Evolutionary conservation across 2,329 filamentous ascomycete genomes (phyloP), one percentile per base, ranked within the genome.

Genomic region (Sclerotinia sclerotiorum): DNA sequence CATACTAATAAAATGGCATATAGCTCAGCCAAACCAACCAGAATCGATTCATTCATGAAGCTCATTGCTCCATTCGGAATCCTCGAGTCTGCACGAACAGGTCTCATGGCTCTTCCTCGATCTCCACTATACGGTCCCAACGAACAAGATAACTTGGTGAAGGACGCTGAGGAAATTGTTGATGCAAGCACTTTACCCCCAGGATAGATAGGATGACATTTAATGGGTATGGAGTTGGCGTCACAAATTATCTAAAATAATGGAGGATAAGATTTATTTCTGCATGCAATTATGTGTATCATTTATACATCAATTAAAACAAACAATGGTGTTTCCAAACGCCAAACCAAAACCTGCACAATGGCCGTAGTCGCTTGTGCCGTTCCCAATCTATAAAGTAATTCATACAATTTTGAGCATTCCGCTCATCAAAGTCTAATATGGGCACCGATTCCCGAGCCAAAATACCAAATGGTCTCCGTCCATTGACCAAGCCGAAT

Each of bases 21-120:
- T 57, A 76, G 73, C 51, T 97, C 93, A 66, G 95, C 95, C 70
- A 99, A 99, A 82, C 94, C 93, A 48, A 87, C 85, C 71, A 90
- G 95, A 81, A 97, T 99, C 78, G 93, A 99, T 81, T 97, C 93
- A 2, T 99, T 97, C 84, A 90, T 99, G 82, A 99, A 98, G 83
- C 86, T 99, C 71, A 89, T 99, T 77, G 85, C 88, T 68, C 94
- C 94, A 17, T 99, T 98, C 79, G 95, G 95, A 77, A 97, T 99
- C 74, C 86, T 99, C 64, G 95, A 99, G 82, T 97, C 94, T 63
- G 93, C 94, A 64, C 88, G 95, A 70, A 98, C 95, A 69, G 95
- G 95, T 79, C 85, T 99, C 69, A 99, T 98, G 94, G 95, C 95
- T 60, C 85, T 99, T 73, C 95, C 95, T 69, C 90, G 95, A 73